Base-by-base conservation (phyloP, 73 alveolate species). In the Urostyla sp. region DNA sequence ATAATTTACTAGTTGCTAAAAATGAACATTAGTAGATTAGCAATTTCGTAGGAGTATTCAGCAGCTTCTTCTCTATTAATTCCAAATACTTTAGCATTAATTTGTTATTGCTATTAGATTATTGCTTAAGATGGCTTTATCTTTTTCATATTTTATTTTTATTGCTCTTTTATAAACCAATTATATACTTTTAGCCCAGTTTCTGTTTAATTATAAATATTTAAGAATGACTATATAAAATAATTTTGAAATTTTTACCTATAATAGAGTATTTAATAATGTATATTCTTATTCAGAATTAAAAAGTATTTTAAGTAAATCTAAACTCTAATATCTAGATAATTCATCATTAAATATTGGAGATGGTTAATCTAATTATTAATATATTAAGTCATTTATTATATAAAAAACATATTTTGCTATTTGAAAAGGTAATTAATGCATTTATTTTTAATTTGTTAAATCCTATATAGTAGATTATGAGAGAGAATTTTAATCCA, bases 361-460 rank as follows among this genome's bases (percentile, higher is more conserved):
- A 46, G 6, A 8, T 24, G 16, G 44, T 40, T 34, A 63, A 30
- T n/a, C 44, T 60, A n/a, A 63, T 63, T 63, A 43, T 15, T 63
- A 21, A 7, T 43, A 43, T 3, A 63, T 20, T 7, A 63, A 21
- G 15, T 63, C 79, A 38, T 16, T 38, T 43, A 63, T 8, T 7
- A 63, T 63, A 13, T 63, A 43, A 27, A 63, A 63, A 13, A 60
- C 79, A 43, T 63, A 43, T 43, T 43, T 31, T 13, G 79, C 79
- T 21, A 60, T 63, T 11, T 57, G 21, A 37, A 63, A 63, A 13
- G 79, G 79, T n/a, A 63, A 43, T 38, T 63, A 43, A 38, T 44
- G 18, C 53, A 43, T 21, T 4, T n/a, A 13, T 32, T 38, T 13
- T 7, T 21, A 31, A 4, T 27, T 26, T 7, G 16, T 21, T 4